Conservation (phyloP, 371 early-diverging fungal genomes). For the Neoconidiobolus thromboides region DNA sequence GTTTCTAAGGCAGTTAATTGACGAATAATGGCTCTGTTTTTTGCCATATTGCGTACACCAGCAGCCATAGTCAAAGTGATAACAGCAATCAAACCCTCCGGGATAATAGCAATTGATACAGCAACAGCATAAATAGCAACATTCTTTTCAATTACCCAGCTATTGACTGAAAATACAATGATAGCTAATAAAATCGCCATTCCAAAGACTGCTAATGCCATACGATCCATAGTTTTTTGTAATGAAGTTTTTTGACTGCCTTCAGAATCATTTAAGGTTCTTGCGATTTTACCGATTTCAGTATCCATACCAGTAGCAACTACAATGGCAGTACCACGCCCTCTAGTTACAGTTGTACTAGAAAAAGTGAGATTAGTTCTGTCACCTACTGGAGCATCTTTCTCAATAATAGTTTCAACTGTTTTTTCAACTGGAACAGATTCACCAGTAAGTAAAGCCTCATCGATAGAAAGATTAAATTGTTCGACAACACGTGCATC, state of each 20-base stretch:
- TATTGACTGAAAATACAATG: slow-evolving; percentile 43
- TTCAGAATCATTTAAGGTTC: slow-evolving; percentile 51
- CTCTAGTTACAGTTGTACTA: slow-evolving; percentile 36
- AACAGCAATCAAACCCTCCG: slow-evolving; percentile 88
- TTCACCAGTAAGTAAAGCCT: slow-evolving; percentile 77
- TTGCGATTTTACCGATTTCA: slow-evolving; percentile 82
- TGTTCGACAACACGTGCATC: slow-evolving; percentile 65
- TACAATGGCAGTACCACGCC: slow-evolving; percentile 32
- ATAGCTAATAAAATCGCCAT: slow-evolving; percentile 50
- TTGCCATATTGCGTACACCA: slow-evolving; percentile 78
- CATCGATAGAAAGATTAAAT: slow-evolving; percentile 65
- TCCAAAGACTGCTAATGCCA: slow-evolving; percentile 50
- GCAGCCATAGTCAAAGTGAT: slow-evolving; percentile 75
- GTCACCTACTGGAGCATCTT: slow-evolving; percentile 40
- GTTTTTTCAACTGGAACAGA: slow-evolving; percentile 48
- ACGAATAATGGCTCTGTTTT: slow-evolving; percentile 67
- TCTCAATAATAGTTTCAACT: slow-evolving; percentile 13
- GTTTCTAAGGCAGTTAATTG: slow-evolving; percentile 77
- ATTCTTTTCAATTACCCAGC: slow-evolving; percentile 26
- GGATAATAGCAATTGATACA: slow-evolving; percentile 83
- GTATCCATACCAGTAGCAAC: slow-evolving; percentile 74
- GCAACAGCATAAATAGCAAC: slow-evolving; percentile 55
- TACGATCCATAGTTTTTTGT: slow-evolving; percentile 43
- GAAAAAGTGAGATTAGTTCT: slow-evolving; percentile 32
- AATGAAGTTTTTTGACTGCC: slow-evolving; percentile 46